Evolutionary conservation across 768 basidiomycete genomes (phyloP), one percentile per base, ranked within the genome.

Genomic region (Boletus edulis): DNA sequence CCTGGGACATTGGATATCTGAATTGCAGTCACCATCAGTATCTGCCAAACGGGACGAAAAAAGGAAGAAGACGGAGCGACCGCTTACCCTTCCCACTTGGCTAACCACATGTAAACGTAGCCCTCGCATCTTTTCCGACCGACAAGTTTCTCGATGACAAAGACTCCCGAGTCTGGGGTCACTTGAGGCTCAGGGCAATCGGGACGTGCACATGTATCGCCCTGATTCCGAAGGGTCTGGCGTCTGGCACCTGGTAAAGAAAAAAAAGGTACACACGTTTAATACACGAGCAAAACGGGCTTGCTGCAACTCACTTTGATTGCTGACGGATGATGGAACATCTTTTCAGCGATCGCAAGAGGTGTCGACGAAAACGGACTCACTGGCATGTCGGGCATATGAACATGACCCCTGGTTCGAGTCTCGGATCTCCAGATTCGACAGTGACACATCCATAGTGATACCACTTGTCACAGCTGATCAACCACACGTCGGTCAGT

Each of bases 391-490:
- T 61, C 14, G 78, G 81, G 56, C 81, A 83, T 15, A 61, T 56
- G 54, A 78, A 81, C 31, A 60, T 54, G 12, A 62, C 66, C 0
- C 32, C 58, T 7, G 58, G 58, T 37, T 68, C 65, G 29, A 78
- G 52, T n/a, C 78, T 69, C 2, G 62, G 51, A 56, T 83, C 80
- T 0, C 61, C 65, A 3, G 64, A 42, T 13, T 46, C 51, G 38
- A 82, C 66, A 15, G 75, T 80, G 27, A 76, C 75, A 52, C 81
- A 83, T 7, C 78, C 81, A 51, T 76, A 78, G 51, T 83, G 81
- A 52, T 78, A 82, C 81, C 81, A 81, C 51, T 57, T 45, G 2
- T 70, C 65, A 50, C 78, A 80, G 6, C 78, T 79, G 8, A 45
- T 32, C 41, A 5, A 29, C 20, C 24, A 42, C 24, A 31, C 22